A percentile compares a stretch with the other conserved stretches of the same genome.
These are phyloP conservation scores for Sechiopsis laciniata DNA, from an alignment of 306 rosid genomes.

Conservation along the genomic window DNA sequence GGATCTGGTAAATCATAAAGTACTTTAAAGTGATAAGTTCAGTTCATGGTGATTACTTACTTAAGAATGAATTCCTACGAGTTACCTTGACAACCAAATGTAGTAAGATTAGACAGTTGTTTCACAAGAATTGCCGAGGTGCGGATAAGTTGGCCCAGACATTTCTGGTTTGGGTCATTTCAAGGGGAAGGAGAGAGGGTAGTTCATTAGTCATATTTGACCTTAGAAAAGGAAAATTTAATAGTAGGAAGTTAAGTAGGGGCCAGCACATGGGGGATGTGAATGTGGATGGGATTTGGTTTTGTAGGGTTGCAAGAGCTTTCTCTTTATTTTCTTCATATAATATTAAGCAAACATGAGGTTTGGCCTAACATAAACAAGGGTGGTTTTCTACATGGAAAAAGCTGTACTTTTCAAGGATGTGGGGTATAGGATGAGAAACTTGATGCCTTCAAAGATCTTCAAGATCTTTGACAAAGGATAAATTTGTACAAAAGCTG, in stretches of 20 bases:
- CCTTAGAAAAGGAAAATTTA: neutral
- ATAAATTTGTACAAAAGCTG: neutral
- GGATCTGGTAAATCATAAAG: too few species aligned
- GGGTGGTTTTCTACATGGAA: neutral
- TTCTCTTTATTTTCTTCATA: neutral
- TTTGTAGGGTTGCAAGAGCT: neutral
- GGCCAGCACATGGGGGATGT: slow-evolving; percentile 18
- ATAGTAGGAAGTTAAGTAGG: neutral
- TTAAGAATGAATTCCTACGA: too few species aligned
- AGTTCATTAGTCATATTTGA: slow-evolving; percentile 6
- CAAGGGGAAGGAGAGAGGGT: neutral
- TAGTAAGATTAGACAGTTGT: too few species aligned
- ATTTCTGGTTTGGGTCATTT: slow-evolving; percentile 2
- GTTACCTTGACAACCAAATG: too few species aligned
- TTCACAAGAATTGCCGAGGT: too few species aligned
- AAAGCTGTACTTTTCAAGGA: neutral
- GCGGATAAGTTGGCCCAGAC: too few species aligned
- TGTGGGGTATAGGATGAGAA: slow-evolving; percentile 15
- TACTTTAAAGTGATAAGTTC: too few species aligned
- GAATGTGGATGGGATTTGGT: slow-evolving; percentile 20
- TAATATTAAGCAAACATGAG: slow-evolving; percentile 19
- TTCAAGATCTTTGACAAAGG: neutral
- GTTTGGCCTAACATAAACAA: slow-evolving; percentile 15
- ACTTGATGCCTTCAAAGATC: slow-evolving; percentile 6
- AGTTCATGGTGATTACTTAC: too few species aligned